phyloP scores from a whole-genome alignment of 805 yeast species.

The Candida takata region DNA sequence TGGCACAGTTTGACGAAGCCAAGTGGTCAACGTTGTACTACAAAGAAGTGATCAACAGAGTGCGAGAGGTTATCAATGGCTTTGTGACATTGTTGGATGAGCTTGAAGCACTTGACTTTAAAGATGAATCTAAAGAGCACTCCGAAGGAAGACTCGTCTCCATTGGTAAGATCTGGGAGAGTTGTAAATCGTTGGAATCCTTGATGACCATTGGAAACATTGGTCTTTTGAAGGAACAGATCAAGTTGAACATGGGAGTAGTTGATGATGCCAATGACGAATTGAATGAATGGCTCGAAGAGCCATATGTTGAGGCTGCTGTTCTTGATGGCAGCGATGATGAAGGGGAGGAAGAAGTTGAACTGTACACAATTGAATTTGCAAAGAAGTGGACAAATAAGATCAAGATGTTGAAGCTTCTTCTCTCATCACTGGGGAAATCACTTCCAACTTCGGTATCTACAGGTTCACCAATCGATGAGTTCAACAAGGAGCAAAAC shows the following conservation, averaged over 20 bases:
- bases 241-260: slow-evolving; percentile 38
- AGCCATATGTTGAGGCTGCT: slow-evolving; percentile 44
- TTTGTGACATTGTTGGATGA: slow-evolving; percentile 20
- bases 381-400: slow-evolving; percentile 45
- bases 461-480: slow-evolving; percentile 41
- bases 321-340: slow-evolving; percentile 37
- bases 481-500: slow-evolving; percentile 36
- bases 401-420: slow-evolving; percentile 48
- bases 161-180: slow-evolving; percentile 68
- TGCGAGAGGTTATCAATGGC: slow-evolving; percentile 12
- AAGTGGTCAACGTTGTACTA: slow-evolving; percentile 27
- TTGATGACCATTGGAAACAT: slow-evolving; percentile 43
- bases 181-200: slow-evolving; percentile 43
- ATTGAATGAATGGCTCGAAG: slow-evolving; percentile 59
- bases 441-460: slow-evolving; percentile 39
- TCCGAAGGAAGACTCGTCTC: slow-evolving; percentile 42
- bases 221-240: slow-evolving; percentile 42
- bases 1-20: slow-evolving; percentile 31
- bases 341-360: slow-evolving; percentile 25
- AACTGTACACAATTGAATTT: slow-evolving; percentile 31
- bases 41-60: slow-evolving; percentile 15
- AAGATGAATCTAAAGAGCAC: slow-evolving; percentile 2
- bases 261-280: slow-evolving; percentile 62
- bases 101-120: slow-evolving; percentile 17
- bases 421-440: slow-evolving; percentile 51